These are phyloP conservation scores for Fusarium chlamydosporum DNA, from an alignment of 2,329 filamentous ascomycete species.

Conservation along the genomic window DNA sequence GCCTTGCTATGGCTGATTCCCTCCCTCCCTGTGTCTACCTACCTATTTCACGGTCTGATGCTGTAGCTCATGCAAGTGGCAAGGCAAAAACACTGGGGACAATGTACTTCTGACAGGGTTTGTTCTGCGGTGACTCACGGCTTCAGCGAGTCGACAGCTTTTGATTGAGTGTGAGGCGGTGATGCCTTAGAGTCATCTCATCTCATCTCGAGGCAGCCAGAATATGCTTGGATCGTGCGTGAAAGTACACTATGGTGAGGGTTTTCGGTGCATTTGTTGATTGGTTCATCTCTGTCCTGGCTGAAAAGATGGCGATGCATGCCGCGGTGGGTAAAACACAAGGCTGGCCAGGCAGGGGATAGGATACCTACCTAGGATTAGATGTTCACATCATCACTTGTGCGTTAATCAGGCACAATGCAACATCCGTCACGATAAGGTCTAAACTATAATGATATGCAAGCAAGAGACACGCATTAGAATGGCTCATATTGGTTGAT, in stretches of 20 bases:
- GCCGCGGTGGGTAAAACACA: neutral
- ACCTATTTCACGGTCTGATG: slow-evolving; percentile 30
- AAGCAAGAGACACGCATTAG: slow-evolving; percentile 25
- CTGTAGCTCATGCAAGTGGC: slow-evolving; percentile 30
- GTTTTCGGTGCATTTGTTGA: neutral
- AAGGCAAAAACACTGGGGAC: slow-evolving; percentile 36
- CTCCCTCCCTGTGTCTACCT: slow-evolving; percentile 6
- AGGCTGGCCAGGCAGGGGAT: slow-evolving; percentile 1
- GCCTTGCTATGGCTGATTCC: slow-evolving; percentile 33
- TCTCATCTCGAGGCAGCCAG: slow-evolving; percentile 26
- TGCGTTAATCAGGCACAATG: slow-evolving; percentile 44
- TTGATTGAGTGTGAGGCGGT: slow-evolving; percentile 21
- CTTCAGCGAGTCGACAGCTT: slow-evolving; percentile 16
- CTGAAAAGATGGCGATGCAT: neutral
- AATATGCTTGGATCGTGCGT: neutral
- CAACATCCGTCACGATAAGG: slow-evolving; percentile 23
- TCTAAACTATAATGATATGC: slow-evolving; percentile 23
- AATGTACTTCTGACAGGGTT: slow-evolving; percentile 29
- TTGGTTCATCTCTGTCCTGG: slow-evolving; percentile 14
- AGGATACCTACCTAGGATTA: no score
- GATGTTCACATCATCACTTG: slow-evolving; percentile 25
- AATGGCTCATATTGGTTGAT: slow-evolving; percentile 12
- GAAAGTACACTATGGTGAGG: slow-evolving; percentile 4
- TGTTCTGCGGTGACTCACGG: slow-evolving; percentile 39
- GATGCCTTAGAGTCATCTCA: slow-evolving; percentile 24